These are phyloP conservation scores for Russula foetens DNA, from an alignment of 768 basidiomycete species.

Conservation along the genomic window DNA sequence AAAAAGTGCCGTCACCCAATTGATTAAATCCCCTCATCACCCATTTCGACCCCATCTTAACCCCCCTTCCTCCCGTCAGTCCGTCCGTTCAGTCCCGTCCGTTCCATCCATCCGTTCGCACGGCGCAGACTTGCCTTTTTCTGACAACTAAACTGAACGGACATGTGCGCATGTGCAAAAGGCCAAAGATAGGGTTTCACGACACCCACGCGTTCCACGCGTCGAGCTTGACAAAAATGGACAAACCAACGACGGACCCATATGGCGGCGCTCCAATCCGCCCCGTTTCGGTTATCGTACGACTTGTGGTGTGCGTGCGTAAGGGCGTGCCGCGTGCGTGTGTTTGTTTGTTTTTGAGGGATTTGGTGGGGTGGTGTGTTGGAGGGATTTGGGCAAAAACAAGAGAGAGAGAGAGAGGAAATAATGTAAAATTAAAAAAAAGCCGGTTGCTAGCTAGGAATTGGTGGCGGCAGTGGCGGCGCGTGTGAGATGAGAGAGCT, in stretches of 20 bases:
- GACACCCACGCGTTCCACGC: no score
- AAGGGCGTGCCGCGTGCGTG: no score
- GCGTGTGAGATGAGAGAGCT: no score
- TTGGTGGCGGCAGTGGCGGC: neutral
- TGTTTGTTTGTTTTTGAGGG: no score
- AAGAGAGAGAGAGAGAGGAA: neutral
- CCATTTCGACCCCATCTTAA: no score
- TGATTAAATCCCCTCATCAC: neutral
- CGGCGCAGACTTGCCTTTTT: conserved; percentile 2
- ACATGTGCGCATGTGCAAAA: neutral
- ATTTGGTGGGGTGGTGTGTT: no score
- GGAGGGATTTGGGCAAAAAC: no score
- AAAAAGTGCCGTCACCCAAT: neutral
- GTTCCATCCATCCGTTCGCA: neutral
- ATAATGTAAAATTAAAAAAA: no score
- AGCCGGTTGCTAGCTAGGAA: neutral
- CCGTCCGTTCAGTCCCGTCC: neutral
- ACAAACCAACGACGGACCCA: neutral
- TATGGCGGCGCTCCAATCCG: conserved; percentile 1
- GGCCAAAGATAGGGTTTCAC: neutral
- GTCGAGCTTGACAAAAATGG: neutral
- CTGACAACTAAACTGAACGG: neutral
- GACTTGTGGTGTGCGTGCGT: no score
- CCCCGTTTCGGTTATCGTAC: neutral
- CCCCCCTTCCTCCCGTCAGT: neutral